phyloP scores from a whole-genome alignment of 176 grass and related monocot species.

The Oryza meridionalis region DNA sequence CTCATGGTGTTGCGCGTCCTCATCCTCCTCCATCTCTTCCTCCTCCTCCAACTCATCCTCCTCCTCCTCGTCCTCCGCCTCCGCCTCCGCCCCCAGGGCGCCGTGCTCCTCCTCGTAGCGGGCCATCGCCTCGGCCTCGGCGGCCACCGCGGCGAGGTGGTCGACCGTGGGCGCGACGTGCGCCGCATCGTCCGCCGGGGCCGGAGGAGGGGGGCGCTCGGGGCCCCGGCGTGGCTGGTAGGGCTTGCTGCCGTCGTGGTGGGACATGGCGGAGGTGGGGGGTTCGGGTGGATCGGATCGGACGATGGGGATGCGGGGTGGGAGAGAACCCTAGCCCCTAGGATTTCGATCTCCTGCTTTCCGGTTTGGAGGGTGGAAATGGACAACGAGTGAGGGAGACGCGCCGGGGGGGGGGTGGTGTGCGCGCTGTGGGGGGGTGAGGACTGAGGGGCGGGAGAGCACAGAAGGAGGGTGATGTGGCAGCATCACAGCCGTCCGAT shows the following conservation, averaged over 20 bases:
- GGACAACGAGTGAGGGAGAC: neutral
- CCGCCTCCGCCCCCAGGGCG: neutral
- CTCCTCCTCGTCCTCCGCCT: neutral
- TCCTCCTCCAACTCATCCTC: slow-evolving; percentile 34
- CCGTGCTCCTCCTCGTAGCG: slow-evolving; percentile 38
- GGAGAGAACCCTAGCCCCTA: slow-evolving; percentile 70
- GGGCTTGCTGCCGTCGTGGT: slow-evolving; percentile 74
- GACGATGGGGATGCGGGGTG: slow-evolving; percentile 49
- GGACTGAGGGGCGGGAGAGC: too few species aligned
- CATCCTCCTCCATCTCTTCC: slow-evolving; percentile 6
- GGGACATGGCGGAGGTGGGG: slow-evolving; percentile 55
- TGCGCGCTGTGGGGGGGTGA: too few species aligned
- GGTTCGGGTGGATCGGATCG: slow-evolving; percentile 51
- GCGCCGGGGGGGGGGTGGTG: too few species aligned
- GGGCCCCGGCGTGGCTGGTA: slow-evolving; percentile 74
- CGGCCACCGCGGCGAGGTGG: slow-evolving; percentile 51
- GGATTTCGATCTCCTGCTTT: slow-evolving; percentile 67
- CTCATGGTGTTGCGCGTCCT: slow-evolving; percentile 43
- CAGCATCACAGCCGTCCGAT: too few species aligned
- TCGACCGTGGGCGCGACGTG: slow-evolving; percentile 31
- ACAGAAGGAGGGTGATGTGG: too few species aligned
- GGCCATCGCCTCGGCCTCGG: slow-evolving; percentile 67
- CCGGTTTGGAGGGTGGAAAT: slow-evolving; percentile 52
- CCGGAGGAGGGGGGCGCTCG: slow-evolving; percentile 38
- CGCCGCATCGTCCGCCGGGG: slow-evolving; percentile 21